phyloP scores from a whole-genome alignment of 371 early-diverging fungal species.

The Rhizopus delemar region DNA sequence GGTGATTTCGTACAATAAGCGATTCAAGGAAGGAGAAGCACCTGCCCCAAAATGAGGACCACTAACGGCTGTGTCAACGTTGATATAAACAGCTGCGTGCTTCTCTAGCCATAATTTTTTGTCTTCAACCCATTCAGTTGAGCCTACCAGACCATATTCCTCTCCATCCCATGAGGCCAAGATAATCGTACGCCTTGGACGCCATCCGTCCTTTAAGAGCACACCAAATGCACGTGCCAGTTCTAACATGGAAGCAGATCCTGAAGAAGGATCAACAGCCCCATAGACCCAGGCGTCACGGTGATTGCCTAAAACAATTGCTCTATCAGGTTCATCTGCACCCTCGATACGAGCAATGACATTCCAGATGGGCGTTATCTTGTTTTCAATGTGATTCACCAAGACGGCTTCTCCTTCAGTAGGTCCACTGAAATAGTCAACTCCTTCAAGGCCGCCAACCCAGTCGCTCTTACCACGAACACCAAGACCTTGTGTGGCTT shows the following conservation, averaged over 20 bases:
- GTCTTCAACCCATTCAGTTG: constrained; percentile 77
- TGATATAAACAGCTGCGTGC: constrained; percentile 61
- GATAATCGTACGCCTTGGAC: constrained; percentile 64
- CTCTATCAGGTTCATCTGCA: constrained; percentile 55
- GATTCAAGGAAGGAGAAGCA: constrained; percentile 58
- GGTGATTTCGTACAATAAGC: constrained; percentile 55
- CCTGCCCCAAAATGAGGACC: constrained; percentile 51
- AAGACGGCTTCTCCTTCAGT: constrained; percentile 53
- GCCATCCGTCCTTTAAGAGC: constrained; percentile 63
- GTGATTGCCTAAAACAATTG: constrained; percentile 55
- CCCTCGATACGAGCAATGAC: constrained; percentile 66
- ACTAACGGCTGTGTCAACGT: constrained; percentile 56
- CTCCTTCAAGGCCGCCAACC: constrained; percentile 54
- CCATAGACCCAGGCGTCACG: constrained; percentile 77
- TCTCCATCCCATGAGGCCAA: constrained; percentile 75
- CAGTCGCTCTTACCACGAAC: constrained; percentile 38
- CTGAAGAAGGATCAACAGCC: constrained; percentile 69
- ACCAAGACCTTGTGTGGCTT: constrained; percentile 55
- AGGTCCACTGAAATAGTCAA: constrained; percentile 60
- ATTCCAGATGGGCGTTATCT: constrained; percentile 67
- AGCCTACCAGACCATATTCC: constrained; percentile 67
- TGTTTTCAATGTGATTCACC: constrained; percentile 55
- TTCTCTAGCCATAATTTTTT: constrained; percentile 56
- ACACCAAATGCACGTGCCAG: constrained; percentile 56
- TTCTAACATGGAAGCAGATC: constrained; percentile 64